Conservation (phyloP, 2,329 filamentous ascomycete species). For the Pseudogymnoascus sp. region DNA sequence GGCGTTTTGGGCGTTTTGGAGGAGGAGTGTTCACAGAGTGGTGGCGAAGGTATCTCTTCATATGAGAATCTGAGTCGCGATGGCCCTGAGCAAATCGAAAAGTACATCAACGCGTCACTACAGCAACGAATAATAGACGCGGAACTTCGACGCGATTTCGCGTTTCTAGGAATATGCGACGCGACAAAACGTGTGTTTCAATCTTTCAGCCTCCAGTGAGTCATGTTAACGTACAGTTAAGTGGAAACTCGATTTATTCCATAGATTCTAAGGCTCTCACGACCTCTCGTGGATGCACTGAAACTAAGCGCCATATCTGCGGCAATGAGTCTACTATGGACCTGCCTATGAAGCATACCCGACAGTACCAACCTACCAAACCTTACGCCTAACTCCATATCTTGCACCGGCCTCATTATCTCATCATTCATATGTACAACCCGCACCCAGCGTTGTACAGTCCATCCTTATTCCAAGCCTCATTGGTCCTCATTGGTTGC, state of each 20-base stretch:
- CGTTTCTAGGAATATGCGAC: not conserved
- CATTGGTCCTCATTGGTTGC: constrained; percentile 1
- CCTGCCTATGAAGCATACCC: not conserved
- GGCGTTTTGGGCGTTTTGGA: not conserved
- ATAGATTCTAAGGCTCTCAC: not conserved
- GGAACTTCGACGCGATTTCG: not conserved
- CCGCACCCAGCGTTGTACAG: not conserved
- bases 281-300: not conserved
- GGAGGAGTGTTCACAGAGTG: not conserved
- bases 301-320: constrained; percentile 1
- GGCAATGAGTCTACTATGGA: not conserved
- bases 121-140: constrained; percentile 6
- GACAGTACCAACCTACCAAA: not conserved
- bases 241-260: constrained; percentile 3
- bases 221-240: not conserved
- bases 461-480: not conserved
- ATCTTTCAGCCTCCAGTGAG: not conserved
- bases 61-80: constrained; percentile 4
- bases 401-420: not conserved
- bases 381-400: constrained; percentile 2
- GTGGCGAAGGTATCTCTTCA: not conserved
- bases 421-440: not conserved
- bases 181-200: constrained; percentile 5
- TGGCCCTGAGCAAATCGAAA: not conserved
- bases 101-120: not conserved